These are phyloP conservation scores for Tuctoria greenei DNA, from an alignment of 176 grass and related monocot species.

Conservation along the genomic window DNA sequence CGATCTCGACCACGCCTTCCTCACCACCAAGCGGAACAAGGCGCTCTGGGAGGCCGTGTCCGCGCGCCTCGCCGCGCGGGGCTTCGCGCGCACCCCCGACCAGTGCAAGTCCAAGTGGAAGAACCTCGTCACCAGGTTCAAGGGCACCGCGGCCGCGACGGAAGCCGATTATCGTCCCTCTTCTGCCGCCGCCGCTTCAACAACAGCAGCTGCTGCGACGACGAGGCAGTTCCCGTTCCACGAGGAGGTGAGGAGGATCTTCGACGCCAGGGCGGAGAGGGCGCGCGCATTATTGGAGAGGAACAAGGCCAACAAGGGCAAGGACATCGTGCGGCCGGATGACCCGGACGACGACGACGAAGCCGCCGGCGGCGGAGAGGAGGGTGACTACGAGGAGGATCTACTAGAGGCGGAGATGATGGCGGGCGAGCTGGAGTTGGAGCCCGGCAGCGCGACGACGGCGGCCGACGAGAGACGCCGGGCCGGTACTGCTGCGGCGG, in stretches of 20 bases:
- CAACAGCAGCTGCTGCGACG: neutral
- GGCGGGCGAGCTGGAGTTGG: neutral
- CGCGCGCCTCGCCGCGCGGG: constrained; percentile 50
- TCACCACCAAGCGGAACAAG: constrained; percentile 97
- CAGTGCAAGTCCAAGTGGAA: constrained; percentile 99
- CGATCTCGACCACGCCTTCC: constrained; percentile 75
- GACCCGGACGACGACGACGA: neutral
- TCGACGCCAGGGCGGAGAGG: constrained; percentile 47
- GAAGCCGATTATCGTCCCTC: no score
- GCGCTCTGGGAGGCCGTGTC: constrained; percentile 85
- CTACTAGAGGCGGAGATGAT: neutral
- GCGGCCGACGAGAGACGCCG: neutral
- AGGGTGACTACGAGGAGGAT: constrained; percentile 36
- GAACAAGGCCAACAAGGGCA: constrained; percentile 63
- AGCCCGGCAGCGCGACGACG: constrained; percentile 20
- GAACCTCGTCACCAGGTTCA: constrained; percentile 91
- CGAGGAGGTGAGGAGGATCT: constrained; percentile 73
- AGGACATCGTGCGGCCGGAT: constrained; percentile 33
- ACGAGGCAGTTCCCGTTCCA: constrained; percentile 74
- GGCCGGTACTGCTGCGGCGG: neutral
- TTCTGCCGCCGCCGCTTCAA: neutral
- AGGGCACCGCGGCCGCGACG: constrained; percentile 51
- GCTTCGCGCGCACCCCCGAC: constrained; percentile 76
- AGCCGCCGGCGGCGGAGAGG: constrained; percentile 6
- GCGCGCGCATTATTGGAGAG: constrained; percentile 49